Evolutionary conservation across 441 rosid genomes (phyloP).

Genomic region (Macaranga tanarius): DNA sequence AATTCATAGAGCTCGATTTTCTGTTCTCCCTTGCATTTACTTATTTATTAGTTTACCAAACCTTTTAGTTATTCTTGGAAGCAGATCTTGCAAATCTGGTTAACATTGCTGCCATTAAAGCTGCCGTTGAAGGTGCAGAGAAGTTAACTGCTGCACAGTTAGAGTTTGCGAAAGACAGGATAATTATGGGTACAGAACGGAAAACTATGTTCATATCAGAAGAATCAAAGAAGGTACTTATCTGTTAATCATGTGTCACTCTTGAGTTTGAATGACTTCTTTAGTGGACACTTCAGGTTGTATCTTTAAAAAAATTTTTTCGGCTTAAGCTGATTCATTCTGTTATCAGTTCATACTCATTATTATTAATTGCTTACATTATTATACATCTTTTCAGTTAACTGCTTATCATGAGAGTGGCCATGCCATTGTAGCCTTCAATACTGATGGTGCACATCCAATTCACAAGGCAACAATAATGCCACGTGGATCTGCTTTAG

Average conservation of each 20-base stretch:
- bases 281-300: not conserved
- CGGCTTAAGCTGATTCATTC: not conserved
- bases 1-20: not conserved
- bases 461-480: conserved; percentile 98
- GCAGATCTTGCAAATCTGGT: conserved; percentile 96
- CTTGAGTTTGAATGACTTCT: not conserved
- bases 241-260: not conserved
- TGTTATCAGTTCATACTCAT: conserved; percentile 3
- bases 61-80: conserved; percentile 10
- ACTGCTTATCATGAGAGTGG: conserved; percentile 99
- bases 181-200: conserved; percentile 95
- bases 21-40: not conserved
- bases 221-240: conserved; percentile 84
- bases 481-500: conserved; percentile 98
- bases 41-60: not conserved
- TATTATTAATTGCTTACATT: conserved; percentile 23
- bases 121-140: conserved; percentile 96
- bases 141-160: conserved; percentile 66
- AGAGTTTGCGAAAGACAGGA: conserved; percentile 94
- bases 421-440: conserved; percentile 93
- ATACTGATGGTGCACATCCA: conserved; percentile 91
- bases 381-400: conserved; percentile 49
- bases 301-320: not conserved
- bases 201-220: conserved; percentile 94
- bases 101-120: conserved; percentile 97